Evolutionary conservation across 805 yeast genomes (phyloP).

Genomic region (Saturnispora serradocipensis): DNA sequence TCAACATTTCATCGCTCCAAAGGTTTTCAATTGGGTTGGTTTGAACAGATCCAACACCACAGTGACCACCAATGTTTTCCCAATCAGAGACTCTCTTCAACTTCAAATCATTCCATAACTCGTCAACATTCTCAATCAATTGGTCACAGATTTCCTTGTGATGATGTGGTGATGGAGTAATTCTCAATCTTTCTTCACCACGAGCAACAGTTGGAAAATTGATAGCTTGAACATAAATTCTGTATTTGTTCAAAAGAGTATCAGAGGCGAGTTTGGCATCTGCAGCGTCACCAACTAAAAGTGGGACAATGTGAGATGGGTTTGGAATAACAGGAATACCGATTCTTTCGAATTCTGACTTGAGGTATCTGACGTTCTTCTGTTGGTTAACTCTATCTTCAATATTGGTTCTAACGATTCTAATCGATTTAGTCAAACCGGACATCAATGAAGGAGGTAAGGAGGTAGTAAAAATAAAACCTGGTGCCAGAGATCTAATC

Average conservation of each 20-base stretch:
- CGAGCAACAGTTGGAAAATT: conserved; percentile 96
- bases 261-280: conserved; percentile 90
- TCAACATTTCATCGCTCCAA: conserved; percentile 82
- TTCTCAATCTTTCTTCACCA: conserved; percentile 91
- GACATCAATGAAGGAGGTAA: conserved; percentile 98
- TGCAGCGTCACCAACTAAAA: conserved; percentile 88
- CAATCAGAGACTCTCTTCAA: conserved; percentile 73
- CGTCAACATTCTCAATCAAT: conserved; percentile 70
- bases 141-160: conserved; percentile 64
- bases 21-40: conserved; percentile 46
- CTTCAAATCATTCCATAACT: conserved; percentile 64
- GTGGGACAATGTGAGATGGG: conserved; percentile 95
- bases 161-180: conserved; percentile 99
- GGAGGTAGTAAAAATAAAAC: conserved; percentile 93
- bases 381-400: conserved; percentile 80
- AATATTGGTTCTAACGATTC: conserved; percentile 71
- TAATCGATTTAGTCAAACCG: conserved; percentile 81
- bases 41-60: conserved; percentile 68
- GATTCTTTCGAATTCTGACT: conserved; percentile 50
- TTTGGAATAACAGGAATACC: conserved; percentile 96
- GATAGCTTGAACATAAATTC: conserved; percentile 94
- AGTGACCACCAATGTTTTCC: conserved; percentile 74
- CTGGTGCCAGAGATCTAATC: conserved; percentile 94
- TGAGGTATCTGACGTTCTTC: conserved; percentile 75
- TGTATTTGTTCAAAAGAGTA: conserved; percentile 69